phyloP scores from a whole-genome alignment of 441 rosid species.

The Cnidoscolus chayamansa region DNA sequence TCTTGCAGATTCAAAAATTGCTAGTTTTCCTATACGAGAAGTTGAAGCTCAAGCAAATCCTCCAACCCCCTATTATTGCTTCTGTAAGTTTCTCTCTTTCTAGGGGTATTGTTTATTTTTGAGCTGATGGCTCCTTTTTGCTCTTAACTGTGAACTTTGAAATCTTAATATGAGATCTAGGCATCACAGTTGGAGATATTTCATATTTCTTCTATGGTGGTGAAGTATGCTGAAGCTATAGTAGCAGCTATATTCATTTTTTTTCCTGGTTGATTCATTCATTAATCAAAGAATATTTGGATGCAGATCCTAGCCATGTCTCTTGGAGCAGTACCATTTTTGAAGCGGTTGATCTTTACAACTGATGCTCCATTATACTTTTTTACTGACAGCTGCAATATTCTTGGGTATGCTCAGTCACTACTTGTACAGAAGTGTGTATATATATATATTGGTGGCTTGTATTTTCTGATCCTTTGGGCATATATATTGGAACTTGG shows the following conservation, averaged over 20 bases:
- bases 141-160: neutral
- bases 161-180: neutral
- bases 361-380: constrained; percentile 84
- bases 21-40: constrained; percentile 56
- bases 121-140: neutral
- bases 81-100: constrained; percentile 52
- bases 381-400: constrained; percentile 95
- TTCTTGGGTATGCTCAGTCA: constrained; percentile 76
- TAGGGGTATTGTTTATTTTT: neutral
- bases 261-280: constrained; percentile 12
- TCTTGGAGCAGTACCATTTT: constrained; percentile 70
- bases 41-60: constrained; percentile 88
- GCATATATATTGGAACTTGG: neutral
- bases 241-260: neutral
- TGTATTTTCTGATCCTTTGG: neutral
- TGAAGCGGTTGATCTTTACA: constrained; percentile 77
- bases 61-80: constrained; percentile 92
- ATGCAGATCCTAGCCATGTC: constrained; percentile 83
- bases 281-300: neutral
- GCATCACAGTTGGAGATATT: neutral
- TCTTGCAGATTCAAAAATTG: constrained; percentile 51
- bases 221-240: neutral
- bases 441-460: neutral
- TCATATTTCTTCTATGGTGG: constrained; percentile 9
- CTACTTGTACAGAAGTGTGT: neutral